Base-by-base conservation (phyloP, 1,139 yeast species). In the Kazachstania sp. region DNA sequence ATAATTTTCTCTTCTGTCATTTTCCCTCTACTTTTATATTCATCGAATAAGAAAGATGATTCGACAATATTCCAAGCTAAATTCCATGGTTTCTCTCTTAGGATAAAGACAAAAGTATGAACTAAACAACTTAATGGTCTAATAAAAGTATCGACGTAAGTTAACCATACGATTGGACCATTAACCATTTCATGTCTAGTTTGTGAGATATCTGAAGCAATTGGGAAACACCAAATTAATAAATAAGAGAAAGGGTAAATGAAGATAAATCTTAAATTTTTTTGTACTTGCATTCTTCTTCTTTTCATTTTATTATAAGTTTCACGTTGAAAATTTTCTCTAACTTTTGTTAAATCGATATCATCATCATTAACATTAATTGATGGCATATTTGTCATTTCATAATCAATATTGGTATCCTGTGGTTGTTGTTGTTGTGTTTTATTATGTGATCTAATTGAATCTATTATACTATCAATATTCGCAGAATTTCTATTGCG, bases 221-320 rank as follows among this genome's bases (percentile, higher is more conserved):
- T 77, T 0, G 96, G 96, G 54, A 86, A 82, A 15, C 83, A 62
- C 95, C 96, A 87, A 43, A 87, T 67, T 37, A 85, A 71, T 48
- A 85, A 72, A 63, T 86, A 88, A 1, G 95, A 85, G 38, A 83
- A 69, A 1, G 97, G 97, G 62, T 88, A 88, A 38, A 88, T 73
- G 64, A 88, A 86, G 44, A 88, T 83, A 18, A 84, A 74, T 55
- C 81, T 81, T 75, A 86, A 80, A 65, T 87, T 95, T 50, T 81
- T 81, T 59, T 83, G 81, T 48, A 88, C 85, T 54, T 78, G 74
- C 36, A 73, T 66, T 54, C 86, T 81, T 30, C 92, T 72, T 48
- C 71, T 67, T 52, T 79, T 74, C 67, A 83, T 83, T 52, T 72
- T 74, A 42, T 72, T 72, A 64, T 81, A 71, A 50, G 81, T 78